phyloP scores from a whole-genome alignment of 2,329 filamentous ascomycete genomes.

The Coccinonectria pachysandricola region DNA sequence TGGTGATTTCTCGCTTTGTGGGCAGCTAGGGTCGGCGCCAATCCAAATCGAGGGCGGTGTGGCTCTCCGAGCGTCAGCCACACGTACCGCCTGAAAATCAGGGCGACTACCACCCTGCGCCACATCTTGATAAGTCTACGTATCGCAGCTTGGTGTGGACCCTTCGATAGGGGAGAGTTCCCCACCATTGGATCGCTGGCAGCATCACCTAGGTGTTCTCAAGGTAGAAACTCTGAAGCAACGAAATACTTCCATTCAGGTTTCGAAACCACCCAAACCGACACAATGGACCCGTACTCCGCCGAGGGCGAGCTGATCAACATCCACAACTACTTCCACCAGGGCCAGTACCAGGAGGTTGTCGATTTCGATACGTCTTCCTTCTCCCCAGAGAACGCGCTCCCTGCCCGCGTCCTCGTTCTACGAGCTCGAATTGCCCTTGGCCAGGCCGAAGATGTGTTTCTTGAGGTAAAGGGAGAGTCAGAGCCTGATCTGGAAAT shows the following conservation, averaged over 20 bases:
- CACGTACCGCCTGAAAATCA: constrained; percentile 13
- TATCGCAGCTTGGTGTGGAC: constrained; percentile 9
- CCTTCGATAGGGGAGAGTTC: constrained; percentile 15
- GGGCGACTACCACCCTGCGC: constrained; percentile 13
- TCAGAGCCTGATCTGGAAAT: constrained; percentile 63
- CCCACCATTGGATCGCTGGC: constrained; percentile 19
- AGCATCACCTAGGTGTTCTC: constrained; percentile 23
- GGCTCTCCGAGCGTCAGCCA: constrained; percentile 18
- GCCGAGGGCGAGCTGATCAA: constrained; percentile 63
- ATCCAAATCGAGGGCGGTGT: constrained; percentile 21
- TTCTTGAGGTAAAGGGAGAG: constrained; percentile 56
- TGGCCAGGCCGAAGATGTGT: constrained; percentile 64
- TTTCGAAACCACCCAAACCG: constrained; percentile 11
- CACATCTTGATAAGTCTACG: constrained; percentile 14
- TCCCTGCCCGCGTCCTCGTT: constrained; percentile 66
- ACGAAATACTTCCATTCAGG: no score
- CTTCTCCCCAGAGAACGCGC: constrained; percentile 67
- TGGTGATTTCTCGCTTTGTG: constrained; percentile 36
- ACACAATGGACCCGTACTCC: constrained; percentile 58
- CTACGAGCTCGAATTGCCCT: constrained; percentile 77
- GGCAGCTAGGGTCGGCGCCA: constrained; percentile 30
- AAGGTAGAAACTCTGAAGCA: constrained; percentile 9
- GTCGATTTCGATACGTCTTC: constrained; percentile 74
- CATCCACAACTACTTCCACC: constrained; percentile 61
- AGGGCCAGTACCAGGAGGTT: constrained; percentile 79